Conservation (phyloP, 139 green algal species). For the Auxenochlorella protothecoides region DNA sequence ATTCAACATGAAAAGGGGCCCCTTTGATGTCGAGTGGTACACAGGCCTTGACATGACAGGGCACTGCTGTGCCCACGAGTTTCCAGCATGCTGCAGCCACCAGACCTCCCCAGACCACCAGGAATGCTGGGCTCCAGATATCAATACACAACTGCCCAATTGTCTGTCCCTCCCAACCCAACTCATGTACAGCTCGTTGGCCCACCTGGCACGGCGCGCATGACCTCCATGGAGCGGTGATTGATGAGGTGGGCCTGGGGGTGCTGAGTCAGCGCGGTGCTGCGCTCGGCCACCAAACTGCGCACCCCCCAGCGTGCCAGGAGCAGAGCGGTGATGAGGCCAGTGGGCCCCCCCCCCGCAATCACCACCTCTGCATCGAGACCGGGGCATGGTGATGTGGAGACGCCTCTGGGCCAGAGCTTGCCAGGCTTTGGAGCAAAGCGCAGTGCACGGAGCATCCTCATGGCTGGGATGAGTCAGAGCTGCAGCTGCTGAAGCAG, state of each 20-base stretch:
- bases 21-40: not conserved
- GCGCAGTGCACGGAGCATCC: too few species aligned
- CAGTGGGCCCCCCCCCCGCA: slow-evolving; percentile 64
- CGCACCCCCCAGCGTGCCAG: slow-evolving; percentile 49
- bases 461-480: not conserved
- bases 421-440: not conserved
- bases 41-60: too few species aligned
- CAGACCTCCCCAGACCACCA: too few species aligned
- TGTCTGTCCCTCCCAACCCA: not conserved
- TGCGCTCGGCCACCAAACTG: slow-evolving; percentile 56
- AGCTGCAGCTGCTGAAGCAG: not conserved
- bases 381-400: not conserved
- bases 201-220: slow-evolving; percentile 14
- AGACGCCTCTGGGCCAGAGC: not conserved
- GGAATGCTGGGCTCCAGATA: too few species aligned
- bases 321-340: slow-evolving; percentile 53
- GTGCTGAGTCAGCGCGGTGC: slow-evolving; percentile 34
- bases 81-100: too few species aligned
- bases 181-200: too few species aligned
- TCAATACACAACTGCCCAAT: not conserved
- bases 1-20: too few species aligned
- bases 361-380: slow-evolving; percentile 51
- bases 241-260: slow-evolving; percentile 92
- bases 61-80: too few species aligned
- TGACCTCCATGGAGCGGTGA: slow-evolving; percentile 83